Percentiles rank a stretch among this genome's conserved stretches.
phyloP scores from a whole-genome alignment of 805 yeast species.

The Myxozyma monticola region DNA sequence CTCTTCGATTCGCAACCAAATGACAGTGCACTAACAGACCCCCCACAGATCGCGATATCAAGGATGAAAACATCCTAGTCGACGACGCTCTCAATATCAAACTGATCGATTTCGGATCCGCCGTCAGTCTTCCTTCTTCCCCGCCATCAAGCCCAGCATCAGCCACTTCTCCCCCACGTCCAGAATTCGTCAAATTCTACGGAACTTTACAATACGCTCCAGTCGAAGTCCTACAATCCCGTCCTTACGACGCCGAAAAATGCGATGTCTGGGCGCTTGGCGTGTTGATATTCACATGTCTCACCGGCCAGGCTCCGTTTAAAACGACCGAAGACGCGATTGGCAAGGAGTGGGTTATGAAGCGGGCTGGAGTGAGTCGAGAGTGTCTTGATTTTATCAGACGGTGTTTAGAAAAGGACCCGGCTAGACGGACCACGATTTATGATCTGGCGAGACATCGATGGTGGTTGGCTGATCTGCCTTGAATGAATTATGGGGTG shows the following conservation, averaged over 20 bases:
- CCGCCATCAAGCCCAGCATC: constrained; percentile 5
- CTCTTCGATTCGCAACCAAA: neutral
- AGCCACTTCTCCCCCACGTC: neutral
- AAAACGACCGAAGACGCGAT: constrained; percentile 27
- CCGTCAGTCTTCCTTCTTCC: constrained; percentile 15
- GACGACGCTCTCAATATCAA: constrained; percentile 75
- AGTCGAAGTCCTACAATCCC: constrained; percentile 23
- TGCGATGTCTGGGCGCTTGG: constrained; percentile 31
- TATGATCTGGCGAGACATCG: constrained; percentile 16
- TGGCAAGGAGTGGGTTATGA: constrained; percentile 21
- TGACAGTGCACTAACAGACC: no score
- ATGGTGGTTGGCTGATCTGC: constrained; percentile 29
- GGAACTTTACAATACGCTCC: constrained; percentile 31
- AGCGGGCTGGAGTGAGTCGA: constrained; percentile 9
- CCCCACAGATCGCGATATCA: constrained; percentile 53
- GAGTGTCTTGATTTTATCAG: constrained; percentile 24
- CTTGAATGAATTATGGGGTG: no score
- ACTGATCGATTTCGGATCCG: constrained; percentile 72
- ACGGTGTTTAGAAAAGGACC: constrained; percentile 22
- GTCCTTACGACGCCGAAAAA: constrained; percentile 29
- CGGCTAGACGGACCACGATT: constrained; percentile 21
- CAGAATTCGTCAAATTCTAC: constrained; percentile 21
- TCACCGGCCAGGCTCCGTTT: constrained; percentile 30
- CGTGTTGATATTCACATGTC: constrained; percentile 24
- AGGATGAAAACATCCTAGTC: constrained; percentile 81